phyloP scores from a whole-genome alignment of 1,284 basidiomycete species.

The Fomitopsis pinicola region DNA sequence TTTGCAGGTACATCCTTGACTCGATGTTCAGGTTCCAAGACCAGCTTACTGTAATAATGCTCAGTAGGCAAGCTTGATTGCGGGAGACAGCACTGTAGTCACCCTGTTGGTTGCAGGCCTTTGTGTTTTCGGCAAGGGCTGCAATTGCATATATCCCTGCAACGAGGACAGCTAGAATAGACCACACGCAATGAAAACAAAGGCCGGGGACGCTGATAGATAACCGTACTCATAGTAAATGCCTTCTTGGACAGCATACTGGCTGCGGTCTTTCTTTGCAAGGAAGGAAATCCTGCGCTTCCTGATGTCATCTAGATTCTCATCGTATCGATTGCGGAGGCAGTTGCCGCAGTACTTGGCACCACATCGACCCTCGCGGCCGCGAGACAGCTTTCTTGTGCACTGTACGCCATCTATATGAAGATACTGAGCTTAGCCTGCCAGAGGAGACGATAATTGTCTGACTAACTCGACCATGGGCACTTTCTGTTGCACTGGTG shows the following conservation, averaged over 20 bases:
- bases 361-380: conserved; percentile 40
- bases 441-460: not conserved
- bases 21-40: not conserved
- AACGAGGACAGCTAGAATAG: conserved; percentile 58
- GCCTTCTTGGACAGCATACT: conserved; percentile 33
- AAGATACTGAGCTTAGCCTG: conserved; percentile 1
- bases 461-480: conserved; percentile 40
- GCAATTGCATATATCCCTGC: conserved; percentile 63
- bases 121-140: conserved; percentile 56
- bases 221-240: conserved; percentile 52
- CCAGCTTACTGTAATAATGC: not conserved
- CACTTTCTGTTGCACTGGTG: conserved; percentile 68
- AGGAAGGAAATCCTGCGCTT: conserved; percentile 16
- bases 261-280: conserved; percentile 22
- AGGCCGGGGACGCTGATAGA: not conserved
- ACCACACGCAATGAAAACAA: not conserved
- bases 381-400: conserved; percentile 33
- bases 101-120: conserved; percentile 59
- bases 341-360: conserved; percentile 61
- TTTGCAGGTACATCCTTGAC: not conserved
- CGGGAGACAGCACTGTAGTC: not conserved
- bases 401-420: conserved; percentile 45
- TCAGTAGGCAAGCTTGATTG: not conserved
- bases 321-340: conserved; percentile 60
- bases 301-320: conserved; percentile 47